Evolutionary conservation across 306 rosid genomes (phyloP).

Genomic region (Rosa chinensis): DNA sequence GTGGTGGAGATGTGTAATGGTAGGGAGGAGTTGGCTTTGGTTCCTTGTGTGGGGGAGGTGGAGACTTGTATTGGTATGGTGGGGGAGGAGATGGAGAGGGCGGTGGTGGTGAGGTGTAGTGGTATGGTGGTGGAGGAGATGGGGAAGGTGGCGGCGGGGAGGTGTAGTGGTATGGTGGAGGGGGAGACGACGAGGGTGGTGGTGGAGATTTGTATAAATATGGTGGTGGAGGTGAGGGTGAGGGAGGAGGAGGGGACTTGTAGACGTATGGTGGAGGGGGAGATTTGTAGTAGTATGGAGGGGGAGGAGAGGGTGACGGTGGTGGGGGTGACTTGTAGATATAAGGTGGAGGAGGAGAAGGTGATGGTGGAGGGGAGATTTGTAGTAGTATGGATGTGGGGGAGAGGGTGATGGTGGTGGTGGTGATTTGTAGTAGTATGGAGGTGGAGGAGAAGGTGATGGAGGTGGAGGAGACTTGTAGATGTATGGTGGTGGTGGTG

Average conservation of each 20-base stretch:
- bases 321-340: slow-evolving; percentile 44
- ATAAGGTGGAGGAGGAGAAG: slow-evolving; percentile 24
- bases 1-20: slow-evolving; percentile 42
- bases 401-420: slow-evolving; percentile 24
- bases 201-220: slow-evolving; percentile 42
- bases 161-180: slow-evolving; percentile 21
- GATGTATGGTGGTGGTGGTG: slow-evolving; percentile 31
- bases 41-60: slow-evolving; percentile 21
- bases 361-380: neutral
- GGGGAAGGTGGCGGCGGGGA: slow-evolving; percentile 42
- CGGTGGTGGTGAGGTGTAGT: slow-evolving; percentile 60
- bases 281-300: slow-evolving; percentile 52
- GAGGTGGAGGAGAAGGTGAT: neutral
- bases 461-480: slow-evolving; percentile 10
- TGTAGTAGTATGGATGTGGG: slow-evolving; percentile 31
- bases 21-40: slow-evolving; percentile 34
- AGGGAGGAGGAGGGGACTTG: slow-evolving; percentile 45
- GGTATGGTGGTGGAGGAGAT: slow-evolving; percentile 43
- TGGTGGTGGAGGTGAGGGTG: slow-evolving; percentile 34
- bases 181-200: neutral
- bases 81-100: slow-evolving; percentile 40
- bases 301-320: slow-evolving; percentile 30
- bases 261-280: slow-evolving; percentile 39
- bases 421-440: slow-evolving; percentile 39
- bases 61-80: slow-evolving; percentile 42